Evolutionary conservation across 1,284 basidiomycete genomes (phyloP), one percentile per base, ranked within the genome.

Genomic region (Trametes hirsuta): DNA sequence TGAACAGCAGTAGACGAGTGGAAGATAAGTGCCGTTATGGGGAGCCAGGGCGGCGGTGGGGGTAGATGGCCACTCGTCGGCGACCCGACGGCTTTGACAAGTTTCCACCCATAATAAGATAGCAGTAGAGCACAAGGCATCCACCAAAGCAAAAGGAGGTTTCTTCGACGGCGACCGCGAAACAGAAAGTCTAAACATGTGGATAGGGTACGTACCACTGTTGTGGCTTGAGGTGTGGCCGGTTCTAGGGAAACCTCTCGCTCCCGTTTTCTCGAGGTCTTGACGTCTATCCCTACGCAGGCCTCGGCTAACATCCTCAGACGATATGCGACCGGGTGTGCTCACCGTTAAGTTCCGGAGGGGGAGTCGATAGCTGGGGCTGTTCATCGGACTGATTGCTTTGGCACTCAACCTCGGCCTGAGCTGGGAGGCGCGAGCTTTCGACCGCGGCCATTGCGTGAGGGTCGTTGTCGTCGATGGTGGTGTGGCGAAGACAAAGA

Each of bases 201-300:
- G 46, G 37, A 63, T 64, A 57, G 61, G 59, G 59, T 42, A 71
- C 69, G 60, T 58, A 71, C 71, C 54, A 76, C 76, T 58, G 77
- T 66, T 55, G 72, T 66, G 51, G 79, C 76, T 70, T 79, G 81
- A 18, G 87, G 83, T 14, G 84, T 81, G 12, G 76, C 77, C 53
- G 88, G 87, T 71, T 91, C 90, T 34, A 87, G 72, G 30, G 90
- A 92, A 21, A 87, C 83, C 73, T 91, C 88, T 42, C 90, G 79
- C 71, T 90, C 88, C 62, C 90, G 82, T 72, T 92, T 92, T 69
- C 70, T 61, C 1, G 72, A 71, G 12, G 36, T 66, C 62, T 66
- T 66, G 24, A 49, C 22, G 41, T 66, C 64, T 55, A 40, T 21
- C 3, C 55, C 56, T 59, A 50, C 0, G 18, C 4, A 8, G 6